Evolutionary conservation across 2,329 filamentous ascomycete species (phyloP).

Genomic region (Cladosporium sp.): DNA sequence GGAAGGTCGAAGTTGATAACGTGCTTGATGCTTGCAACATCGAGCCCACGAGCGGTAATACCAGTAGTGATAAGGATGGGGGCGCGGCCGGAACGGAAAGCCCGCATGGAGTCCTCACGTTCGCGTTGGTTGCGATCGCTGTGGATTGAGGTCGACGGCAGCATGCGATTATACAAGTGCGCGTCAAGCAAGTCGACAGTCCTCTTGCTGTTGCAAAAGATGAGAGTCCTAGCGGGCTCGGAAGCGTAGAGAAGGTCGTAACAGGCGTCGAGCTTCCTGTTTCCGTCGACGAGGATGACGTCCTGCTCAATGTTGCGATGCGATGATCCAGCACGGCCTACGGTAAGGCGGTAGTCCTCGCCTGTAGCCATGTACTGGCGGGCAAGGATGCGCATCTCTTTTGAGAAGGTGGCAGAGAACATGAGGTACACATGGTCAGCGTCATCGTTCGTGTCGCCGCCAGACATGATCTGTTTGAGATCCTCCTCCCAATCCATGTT

Average conservation of each 20-base stretch:
- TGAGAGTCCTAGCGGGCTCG: slow-evolving; percentile 71
- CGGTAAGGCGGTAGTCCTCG: slow-evolving; percentile 73
- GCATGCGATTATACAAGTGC: slow-evolving; percentile 70
- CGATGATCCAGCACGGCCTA: slow-evolving; percentile 75
- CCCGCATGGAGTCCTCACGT: slow-evolving; percentile 72
- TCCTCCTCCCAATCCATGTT: slow-evolving; percentile 71
- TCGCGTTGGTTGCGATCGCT: slow-evolving; percentile 81
- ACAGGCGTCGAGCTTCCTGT: slow-evolving; percentile 66
- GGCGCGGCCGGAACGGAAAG: slow-evolving; percentile 69
- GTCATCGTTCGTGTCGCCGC: slow-evolving; percentile 75
- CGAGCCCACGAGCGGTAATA: slow-evolving; percentile 81
- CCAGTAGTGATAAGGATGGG: slow-evolving; percentile 85
- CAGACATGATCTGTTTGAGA: slow-evolving; percentile 70
- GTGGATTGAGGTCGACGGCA: slow-evolving; percentile 88
- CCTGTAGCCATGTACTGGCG: slow-evolving; percentile 64
- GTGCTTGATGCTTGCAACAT: slow-evolving; percentile 80
- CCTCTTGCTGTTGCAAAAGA: slow-evolving; percentile 83
- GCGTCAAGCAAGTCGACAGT: slow-evolving; percentile 83
- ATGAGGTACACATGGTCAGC: slow-evolving; percentile 68
- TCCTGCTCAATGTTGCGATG: slow-evolving; percentile 78
- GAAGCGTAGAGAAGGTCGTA: slow-evolving; percentile 67
- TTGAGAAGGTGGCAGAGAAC: slow-evolving; percentile 94
- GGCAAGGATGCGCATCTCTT: slow-evolving; percentile 70
- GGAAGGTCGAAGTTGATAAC: slow-evolving; percentile 94
- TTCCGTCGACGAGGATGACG: slow-evolving; percentile 62